Conservation (phyloP, 2,329 filamentous ascomycete genomes). For the Fusarium fujikuroi region DNA sequence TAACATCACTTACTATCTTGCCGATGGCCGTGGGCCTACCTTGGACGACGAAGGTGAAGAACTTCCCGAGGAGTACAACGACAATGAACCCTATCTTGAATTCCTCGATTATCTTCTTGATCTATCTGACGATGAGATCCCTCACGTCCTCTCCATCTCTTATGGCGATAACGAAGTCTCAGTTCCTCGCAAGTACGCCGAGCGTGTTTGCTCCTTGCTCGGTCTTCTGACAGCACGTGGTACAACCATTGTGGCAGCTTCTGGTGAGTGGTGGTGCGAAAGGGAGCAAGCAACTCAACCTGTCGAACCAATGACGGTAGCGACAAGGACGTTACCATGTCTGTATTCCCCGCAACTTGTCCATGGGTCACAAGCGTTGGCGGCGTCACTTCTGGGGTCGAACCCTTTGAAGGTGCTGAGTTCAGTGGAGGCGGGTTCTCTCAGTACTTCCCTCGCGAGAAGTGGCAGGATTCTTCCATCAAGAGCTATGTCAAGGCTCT, state of each 20-base stretch:
- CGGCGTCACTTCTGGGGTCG: conserved; percentile 57
- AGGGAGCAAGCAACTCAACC: conserved; percentile 57
- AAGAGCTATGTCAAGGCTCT: conserved; percentile 54
- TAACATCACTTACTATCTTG: conserved; percentile 57
- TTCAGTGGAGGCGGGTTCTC: conserved; percentile 65
- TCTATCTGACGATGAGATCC: conserved; percentile 57
- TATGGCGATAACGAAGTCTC: conserved; percentile 69
- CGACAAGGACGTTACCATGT: conserved; percentile 64
- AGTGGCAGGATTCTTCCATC: conserved; percentile 58
- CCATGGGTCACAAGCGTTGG: conserved; percentile 76
- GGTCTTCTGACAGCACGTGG: conserved; percentile 65
- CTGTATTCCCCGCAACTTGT: conserved; percentile 73
- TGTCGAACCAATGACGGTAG: conserved; percentile 70
- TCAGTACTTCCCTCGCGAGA: conserved; percentile 58
- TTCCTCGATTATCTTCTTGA: conserved; percentile 62
- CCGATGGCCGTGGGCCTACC: conserved; percentile 57
- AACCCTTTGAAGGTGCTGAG: conserved; percentile 54
- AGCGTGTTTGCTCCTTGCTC: conserved; percentile 63
- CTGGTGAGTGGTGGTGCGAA: conserved; percentile 63
- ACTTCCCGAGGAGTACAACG: conserved; percentile 43
- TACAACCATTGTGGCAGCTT: conserved; percentile 60
- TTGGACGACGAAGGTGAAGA: conserved; percentile 53
- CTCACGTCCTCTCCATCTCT: conserved; percentile 67
- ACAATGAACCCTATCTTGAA: conserved; percentile 68
- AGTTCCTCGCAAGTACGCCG: conserved; percentile 63